Evolutionary conservation across 768 basidiomycete genomes (phyloP).

Genomic region (Hericium coralloides): DNA sequence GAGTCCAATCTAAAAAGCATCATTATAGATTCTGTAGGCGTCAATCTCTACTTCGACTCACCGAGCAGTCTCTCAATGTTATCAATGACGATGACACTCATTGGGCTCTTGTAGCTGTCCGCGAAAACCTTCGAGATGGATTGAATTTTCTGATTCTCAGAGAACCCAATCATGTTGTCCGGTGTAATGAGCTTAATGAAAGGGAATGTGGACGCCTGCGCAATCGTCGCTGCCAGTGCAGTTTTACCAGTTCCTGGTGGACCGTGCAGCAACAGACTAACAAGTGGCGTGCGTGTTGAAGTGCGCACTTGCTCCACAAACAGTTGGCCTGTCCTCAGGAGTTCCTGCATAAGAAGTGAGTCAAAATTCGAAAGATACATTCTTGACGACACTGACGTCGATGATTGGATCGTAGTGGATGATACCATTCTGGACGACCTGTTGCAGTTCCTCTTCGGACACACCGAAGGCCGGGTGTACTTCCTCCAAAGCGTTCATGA

Average conservation of each 20-base stretch:
- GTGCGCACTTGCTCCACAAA: constrained; percentile 92
- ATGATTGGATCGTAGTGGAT: constrained; percentile 73
- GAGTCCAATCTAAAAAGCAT: constrained; percentile 73
- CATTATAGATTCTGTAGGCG: neutral
- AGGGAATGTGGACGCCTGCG: constrained; percentile 87
- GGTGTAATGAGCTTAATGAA: constrained; percentile 98
- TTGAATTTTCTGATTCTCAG: constrained; percentile 86
- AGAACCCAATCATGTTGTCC: constrained; percentile 93
- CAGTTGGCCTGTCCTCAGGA: constrained; percentile 77
- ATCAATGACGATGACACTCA: constrained; percentile 94
- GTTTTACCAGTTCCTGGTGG: constrained; percentile 91
- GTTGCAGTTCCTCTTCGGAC: constrained; percentile 88
- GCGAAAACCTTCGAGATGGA: constrained; percentile 88
- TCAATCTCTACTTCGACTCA: constrained; percentile 25
- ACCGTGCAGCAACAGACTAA: constrained; percentile 84
- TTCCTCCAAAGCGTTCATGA: constrained; percentile 85
- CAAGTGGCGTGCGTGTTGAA: constrained; percentile 84
- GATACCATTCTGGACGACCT: constrained; percentile 94
- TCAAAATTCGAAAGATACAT: neutral
- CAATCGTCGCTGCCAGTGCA: constrained; percentile 89
- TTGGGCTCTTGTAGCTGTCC: constrained; percentile 95
- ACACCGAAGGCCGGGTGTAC: constrained; percentile 97
- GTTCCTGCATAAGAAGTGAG: constrained; percentile 42
- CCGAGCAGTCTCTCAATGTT: constrained; percentile 89
- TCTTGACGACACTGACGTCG: constrained; percentile 46